Conservation (phyloP, 2,329 filamentous ascomycete species). For the Hymenoscyphus occultus region DNA sequence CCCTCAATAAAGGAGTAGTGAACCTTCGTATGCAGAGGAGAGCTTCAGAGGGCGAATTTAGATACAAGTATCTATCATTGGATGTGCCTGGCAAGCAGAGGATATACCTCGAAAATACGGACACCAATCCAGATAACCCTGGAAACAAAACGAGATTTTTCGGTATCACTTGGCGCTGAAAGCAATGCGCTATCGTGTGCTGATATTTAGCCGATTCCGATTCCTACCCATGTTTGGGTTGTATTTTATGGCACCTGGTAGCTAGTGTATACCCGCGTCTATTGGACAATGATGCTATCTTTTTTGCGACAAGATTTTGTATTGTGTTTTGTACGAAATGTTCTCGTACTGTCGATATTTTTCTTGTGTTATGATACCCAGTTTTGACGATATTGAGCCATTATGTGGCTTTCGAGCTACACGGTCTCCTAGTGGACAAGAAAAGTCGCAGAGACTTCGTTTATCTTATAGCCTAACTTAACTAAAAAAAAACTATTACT, state of each 20-base stretch:
- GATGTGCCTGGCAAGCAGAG: slow-evolving; percentile 71
- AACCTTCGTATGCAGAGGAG: slow-evolving; percentile 74
- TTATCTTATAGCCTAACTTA: too few species aligned
- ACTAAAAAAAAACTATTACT: too few species aligned
- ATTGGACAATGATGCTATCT: not conserved
- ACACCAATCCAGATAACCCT: slow-evolving; percentile 34
- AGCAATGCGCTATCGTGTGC: not conserved
- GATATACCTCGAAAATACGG: slow-evolving; percentile 63
- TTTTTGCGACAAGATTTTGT: not conserved
- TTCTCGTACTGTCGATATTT: not conserved
- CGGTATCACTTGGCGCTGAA: slow-evolving; percentile 33
- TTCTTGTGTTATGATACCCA: not conserved
- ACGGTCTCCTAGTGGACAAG: too few species aligned
- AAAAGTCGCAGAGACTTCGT: too few species aligned
- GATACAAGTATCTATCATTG: slow-evolving; percentile 77
- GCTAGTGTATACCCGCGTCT: not conserved
- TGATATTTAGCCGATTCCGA: not conserved
- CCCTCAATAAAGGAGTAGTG: slow-evolving; percentile 69
- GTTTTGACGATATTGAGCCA: not conserved
- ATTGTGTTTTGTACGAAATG: not conserved
- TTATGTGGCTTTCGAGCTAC: not conserved
- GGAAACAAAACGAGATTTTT: slow-evolving; percentile 35
- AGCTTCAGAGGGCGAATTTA: slow-evolving; percentile 64
- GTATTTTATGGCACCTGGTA: not conserved
- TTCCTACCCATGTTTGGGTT: not conserved